Evolutionary conservation across 139 green algal genomes (phyloP).

Genomic region (Pleodorina starrii): DNA sequence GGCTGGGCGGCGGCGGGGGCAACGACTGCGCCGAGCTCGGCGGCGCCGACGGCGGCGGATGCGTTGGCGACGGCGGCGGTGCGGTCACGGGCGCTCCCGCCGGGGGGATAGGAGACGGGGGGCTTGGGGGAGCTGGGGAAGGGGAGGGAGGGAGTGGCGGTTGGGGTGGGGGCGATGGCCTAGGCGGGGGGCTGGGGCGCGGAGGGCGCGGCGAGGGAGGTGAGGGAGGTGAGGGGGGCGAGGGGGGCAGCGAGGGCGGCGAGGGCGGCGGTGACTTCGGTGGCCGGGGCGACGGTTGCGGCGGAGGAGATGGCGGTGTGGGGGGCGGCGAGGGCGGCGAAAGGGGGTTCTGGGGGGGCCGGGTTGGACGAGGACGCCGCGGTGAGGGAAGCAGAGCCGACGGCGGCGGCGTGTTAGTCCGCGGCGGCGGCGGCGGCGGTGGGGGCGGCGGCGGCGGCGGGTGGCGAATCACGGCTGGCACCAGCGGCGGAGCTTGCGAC

Average conservation of each 20-base stretch:
- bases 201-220: not conserved
- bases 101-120: not conserved
- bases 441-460: not conserved
- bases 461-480: not conserved
- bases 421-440: not conserved
- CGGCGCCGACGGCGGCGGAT: not conserved
- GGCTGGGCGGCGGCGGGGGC: not conserved
- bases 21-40: not conserved
- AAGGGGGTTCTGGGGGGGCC: not conserved
- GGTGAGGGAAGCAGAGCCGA: not conserved
- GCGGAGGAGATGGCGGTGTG: not conserved
- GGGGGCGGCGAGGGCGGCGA: not conserved
- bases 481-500: too few species aligned
- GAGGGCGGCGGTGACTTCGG: not conserved
- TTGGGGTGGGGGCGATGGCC: not conserved
- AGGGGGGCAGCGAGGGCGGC: not conserved
- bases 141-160: not conserved
- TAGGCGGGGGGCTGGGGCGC: not conserved
- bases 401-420: too few species aligned
- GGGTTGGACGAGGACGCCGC: too few species aligned
- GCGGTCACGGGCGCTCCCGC: not conserved
- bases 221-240: not conserved
- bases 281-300: not conserved
- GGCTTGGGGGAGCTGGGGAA: too few species aligned
- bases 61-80: not conserved